A percentile compares a stretch with the other conserved stretches of the same genome.
phyloP scores from a whole-genome alignment of 805 yeast genomes.

The Candida caryicola region DNA sequence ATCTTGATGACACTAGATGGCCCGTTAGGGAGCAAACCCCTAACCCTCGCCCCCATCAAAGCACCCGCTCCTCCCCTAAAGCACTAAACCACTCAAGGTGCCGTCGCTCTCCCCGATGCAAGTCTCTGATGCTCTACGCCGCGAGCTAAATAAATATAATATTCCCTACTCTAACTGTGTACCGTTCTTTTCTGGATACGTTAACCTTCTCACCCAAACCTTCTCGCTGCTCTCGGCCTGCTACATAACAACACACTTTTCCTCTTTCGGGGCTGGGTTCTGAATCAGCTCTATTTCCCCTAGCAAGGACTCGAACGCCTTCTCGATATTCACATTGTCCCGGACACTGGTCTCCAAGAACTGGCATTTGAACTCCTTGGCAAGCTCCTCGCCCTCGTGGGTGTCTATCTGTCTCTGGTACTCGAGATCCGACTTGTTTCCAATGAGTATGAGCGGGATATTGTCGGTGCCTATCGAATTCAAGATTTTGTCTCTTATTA shows the following conservation, averaged over 20 bases:
- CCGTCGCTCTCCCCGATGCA: no score
- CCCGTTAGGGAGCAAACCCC: no score
- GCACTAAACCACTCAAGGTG: no score
- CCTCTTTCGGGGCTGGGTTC: conserved; percentile 48
- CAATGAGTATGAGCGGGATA: conserved; percentile 49
- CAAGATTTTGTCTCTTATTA: conserved; percentile 79
- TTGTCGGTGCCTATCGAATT: conserved; percentile 56
- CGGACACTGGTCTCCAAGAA: conserved; percentile 51
- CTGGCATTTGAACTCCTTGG: conserved; percentile 42
- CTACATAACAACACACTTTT: conserved; percentile 45
- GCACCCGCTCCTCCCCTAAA: no score
- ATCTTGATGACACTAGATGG: no score
- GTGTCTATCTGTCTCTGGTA: conserved; percentile 57
- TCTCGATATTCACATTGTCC: conserved; percentile 50
- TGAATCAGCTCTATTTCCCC: conserved; percentile 59
- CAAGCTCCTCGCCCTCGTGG: conserved; percentile 37
- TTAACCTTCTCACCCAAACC: no score
- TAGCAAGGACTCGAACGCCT: conserved; percentile 60
- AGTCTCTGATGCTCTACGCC: no score
- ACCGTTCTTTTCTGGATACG: no score
- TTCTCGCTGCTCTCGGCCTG: no score
- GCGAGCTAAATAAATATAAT: no score
- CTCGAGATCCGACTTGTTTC: conserved; percentile 71
- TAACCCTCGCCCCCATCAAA: no score
- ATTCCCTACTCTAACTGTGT: no score